Evolutionary conservation across 495 filamentous ascomycete genomes (phyloP), one percentile per base, ranked within the genome.

Genomic region (Lindgomyces ingoldianus): DNA sequence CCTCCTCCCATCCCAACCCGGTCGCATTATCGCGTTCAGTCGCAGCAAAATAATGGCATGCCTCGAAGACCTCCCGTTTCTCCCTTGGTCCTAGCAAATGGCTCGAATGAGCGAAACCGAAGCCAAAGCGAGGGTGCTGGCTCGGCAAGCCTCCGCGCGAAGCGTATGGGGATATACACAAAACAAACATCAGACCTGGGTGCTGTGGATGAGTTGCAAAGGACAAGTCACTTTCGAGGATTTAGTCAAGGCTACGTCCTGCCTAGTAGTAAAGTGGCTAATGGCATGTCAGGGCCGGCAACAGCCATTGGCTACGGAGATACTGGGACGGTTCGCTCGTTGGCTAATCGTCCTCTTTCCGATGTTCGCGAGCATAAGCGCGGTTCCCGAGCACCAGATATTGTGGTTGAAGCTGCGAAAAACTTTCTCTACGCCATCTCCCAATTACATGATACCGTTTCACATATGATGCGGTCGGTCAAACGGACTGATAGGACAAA

Each of bases 41-140:
- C 90, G 6, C 89, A 90, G 56, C 88, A 91, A 64, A 78, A 79
- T 21, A 70, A 61, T 24, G 60, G 41, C 4, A 3, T 47, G 4
- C 16, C 60, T 53, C 85, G 86, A 47, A 79, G 89, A 57, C 90
- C 91, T 2, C 84, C 84, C 16, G 78, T 90, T 27, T 82, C 86
- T 70, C 89, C 90, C 33, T 76, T 91, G 33, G 79, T 83, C 11
- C 83, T 87, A 47, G 81, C 83, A 6, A 93, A 88, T 70, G 93
- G 96, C 70, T 81, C 83, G 10, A 93, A 88, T 70, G 93, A 98
- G 70, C 84, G 92, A 24, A 85, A 90, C 46, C 85, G 93, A 46
- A 96, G 91, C 67, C 94, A 96, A 66, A 96, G 91, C 60, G 93
- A 98, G 73, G 91, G 89, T 22, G 80, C 91, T 16, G 81, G 90